Evolutionary conservation across 192 early-diverging fungal species (phyloP), one percentile per base, ranked within the genome.

Genomic region (Coemansia sp.): DNA sequence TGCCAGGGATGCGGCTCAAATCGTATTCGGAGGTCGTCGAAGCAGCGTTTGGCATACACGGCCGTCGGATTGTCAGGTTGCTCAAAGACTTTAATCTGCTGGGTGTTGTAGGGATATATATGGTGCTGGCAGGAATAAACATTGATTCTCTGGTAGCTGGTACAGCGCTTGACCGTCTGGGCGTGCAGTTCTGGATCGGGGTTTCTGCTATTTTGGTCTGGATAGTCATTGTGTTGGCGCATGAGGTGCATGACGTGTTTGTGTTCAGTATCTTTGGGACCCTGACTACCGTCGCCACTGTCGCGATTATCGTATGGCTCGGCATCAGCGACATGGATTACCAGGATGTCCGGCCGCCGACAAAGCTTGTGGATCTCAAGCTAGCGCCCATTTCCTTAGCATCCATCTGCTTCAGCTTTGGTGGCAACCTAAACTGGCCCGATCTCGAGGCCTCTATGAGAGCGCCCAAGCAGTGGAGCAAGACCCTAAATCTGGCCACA

Each of bases 341-440:
- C 33, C 48, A 48, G 25, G 50, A 60, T 6, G 49, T 48, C 11
- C 57, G 63, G 16, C 80, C 80, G 12, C 75, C 75, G 18, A 75
- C 76, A 28, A 70, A 72, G 56, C 38, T 68, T 16, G 60, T 75
- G n/a, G 67, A 79, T 42, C 0, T 76, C 52, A 55, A 42, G 22
- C 75, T 73, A 52, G 81, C 93, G 51, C 92, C 92, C n/a, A 84
- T 86, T 7, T 88, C 92, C 2, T 75, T 95, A 22, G 89, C 90
- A 8, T 90, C 91, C 1, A 89, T 95, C 66, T 89, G 88, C 42
- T 93, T 94, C 68, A 88, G 87, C 61, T 95, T 88, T 76, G 86
- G 89, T 31, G 94, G 92, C 48, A 95, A 94, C 68, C 87, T 87
- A 18, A 90, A 93, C 38, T 95, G 92, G 80, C 89, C 92, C 25